phyloP scores from a whole-genome alignment of 106 monocot species.

The Phalaenopsis equestris region DNA sequence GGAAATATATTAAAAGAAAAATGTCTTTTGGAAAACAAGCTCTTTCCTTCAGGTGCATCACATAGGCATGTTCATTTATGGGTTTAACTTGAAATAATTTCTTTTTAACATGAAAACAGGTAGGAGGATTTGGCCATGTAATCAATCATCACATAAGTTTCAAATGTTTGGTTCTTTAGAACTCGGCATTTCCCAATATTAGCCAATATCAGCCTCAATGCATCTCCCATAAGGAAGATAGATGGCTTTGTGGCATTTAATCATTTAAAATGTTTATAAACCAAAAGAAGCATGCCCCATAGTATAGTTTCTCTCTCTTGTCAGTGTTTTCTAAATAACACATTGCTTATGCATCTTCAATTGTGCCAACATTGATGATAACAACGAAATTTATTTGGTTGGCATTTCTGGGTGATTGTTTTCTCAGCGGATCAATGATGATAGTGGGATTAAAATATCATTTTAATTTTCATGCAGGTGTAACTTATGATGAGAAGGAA shows the following conservation, averaged over 20 bases:
- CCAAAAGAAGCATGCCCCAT: neutral
- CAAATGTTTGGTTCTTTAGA: neutral
- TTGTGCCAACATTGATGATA: neutral
- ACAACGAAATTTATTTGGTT: neutral
- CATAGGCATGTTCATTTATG: neutral
- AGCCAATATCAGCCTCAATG: neutral
- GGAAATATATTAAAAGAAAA: neutral
- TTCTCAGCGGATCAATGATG: neutral
- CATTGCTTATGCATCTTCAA: neutral
- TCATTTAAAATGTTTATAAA: neutral
- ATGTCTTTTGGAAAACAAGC: neutral
- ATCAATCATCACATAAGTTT: neutral
- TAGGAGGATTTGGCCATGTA: neutral
- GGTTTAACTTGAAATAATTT: neutral
- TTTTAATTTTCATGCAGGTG: constrained; percentile 31
- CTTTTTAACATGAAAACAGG: neutral
- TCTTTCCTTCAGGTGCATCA: neutral
- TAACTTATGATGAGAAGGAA: constrained; percentile 56
- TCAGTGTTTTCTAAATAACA: neutral
- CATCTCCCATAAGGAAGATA: neutral
- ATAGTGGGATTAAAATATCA: neutral
- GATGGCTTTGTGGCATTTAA: neutral
- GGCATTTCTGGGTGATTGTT: neutral
- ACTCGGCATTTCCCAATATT: neutral
- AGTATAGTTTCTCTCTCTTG: neutral